Evolutionary conservation across 2,329 filamentous ascomycete genomes (phyloP).

Genomic region (Epichloe gansuensis): DNA sequence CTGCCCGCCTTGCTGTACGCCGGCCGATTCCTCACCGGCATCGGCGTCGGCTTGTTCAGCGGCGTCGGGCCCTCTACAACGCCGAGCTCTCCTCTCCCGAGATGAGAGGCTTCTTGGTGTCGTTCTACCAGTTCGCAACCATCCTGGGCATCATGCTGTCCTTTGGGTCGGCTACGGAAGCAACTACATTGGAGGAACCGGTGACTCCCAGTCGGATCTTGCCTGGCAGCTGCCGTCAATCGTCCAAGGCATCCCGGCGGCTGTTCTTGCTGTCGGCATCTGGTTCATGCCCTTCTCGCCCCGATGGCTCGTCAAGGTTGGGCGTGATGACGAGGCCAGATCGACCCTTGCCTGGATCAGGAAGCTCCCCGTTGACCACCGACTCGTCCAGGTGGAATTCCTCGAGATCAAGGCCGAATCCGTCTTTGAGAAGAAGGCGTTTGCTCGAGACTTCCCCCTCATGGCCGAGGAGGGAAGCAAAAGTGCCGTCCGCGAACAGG

Average conservation of each 20-base stretch:
- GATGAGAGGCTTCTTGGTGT: conserved; percentile 53
- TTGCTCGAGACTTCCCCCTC: conserved; percentile 45
- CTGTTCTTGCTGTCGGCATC: conserved; percentile 50
- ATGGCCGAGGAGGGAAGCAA: conserved; percentile 26
- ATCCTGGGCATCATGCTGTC: conserved; percentile 43
- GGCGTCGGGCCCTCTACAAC: conserved; percentile 35
- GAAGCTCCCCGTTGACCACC: conserved; percentile 46
- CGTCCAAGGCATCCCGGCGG: conserved; percentile 30
- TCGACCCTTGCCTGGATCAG: conserved; percentile 49
- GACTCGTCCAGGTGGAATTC: conserved; percentile 61
- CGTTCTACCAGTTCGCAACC: conserved; percentile 47
- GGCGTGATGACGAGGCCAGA: conserved; percentile 54
- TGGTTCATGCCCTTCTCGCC: conserved; percentile 71
- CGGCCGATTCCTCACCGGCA: conserved; percentile 35
- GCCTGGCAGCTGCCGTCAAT: conserved; percentile 32
- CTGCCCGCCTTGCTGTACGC: conserved; percentile 32
- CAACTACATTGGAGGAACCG: conserved; percentile 35
- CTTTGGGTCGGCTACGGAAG: conserved; percentile 33
- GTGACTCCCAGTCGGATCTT: conserved; percentile 29
- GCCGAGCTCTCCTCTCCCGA: conserved; percentile 48
- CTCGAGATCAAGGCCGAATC: conserved; percentile 75
- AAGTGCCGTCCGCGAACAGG: conserved; percentile 30
- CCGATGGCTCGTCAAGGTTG: conserved; percentile 62
- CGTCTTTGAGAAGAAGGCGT: conserved; percentile 61
- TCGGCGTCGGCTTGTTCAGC: conserved; percentile 36